Conservation (phyloP, 1,284 basidiomycete genomes). For the Malassezia pachydermatis region DNA sequence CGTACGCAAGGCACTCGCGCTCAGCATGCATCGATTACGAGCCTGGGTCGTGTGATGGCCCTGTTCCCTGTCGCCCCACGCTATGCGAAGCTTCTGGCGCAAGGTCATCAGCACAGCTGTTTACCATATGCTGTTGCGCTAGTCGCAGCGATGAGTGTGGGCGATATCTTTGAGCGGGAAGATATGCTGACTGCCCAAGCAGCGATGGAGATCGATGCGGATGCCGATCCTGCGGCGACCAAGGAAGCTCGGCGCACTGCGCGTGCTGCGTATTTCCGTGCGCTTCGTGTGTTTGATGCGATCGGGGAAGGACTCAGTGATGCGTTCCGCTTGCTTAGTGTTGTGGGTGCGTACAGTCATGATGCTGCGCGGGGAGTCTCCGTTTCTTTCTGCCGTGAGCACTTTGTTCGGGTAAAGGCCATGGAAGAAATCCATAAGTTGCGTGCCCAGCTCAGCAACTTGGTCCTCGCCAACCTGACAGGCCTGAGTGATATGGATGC, state of each 20-base stretch:
- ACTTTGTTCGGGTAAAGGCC: slow-evolving; percentile 86
- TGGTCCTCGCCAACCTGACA: slow-evolving; percentile 24
- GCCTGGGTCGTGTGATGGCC: slow-evolving; percentile 80
- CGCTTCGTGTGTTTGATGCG: slow-evolving; percentile 60
- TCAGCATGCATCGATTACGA: slow-evolving; percentile 57
- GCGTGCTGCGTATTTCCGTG: slow-evolving; percentile 54
- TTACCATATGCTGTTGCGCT: slow-evolving; percentile 82
- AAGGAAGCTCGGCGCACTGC: slow-evolving; percentile 59
- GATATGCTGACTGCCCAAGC: slow-evolving; percentile 51
- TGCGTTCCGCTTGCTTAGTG: slow-evolving; percentile 74
- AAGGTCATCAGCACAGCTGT: slow-evolving; percentile 81
- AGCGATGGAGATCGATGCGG: slow-evolving; percentile 13
- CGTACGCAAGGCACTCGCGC: slow-evolving; percentile 29
- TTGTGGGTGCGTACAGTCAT: slow-evolving; percentile 91
- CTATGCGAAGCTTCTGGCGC: slow-evolving; percentile 86
- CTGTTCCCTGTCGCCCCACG: slow-evolving; percentile 85
- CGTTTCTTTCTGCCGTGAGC: slow-evolving; percentile 65
- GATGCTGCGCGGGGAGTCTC: slow-evolving; percentile 57
- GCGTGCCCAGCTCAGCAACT: slow-evolving; percentile 59
- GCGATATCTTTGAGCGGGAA: slow-evolving; percentile 88
- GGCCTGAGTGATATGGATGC: background rate
- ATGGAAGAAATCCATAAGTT: slow-evolving; percentile 99
- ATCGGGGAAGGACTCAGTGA: slow-evolving; percentile 80
- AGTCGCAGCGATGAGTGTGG: slow-evolving; percentile 83
- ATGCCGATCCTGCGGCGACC: slow-evolving; percentile 34